Conservation (phyloP, 1,284 basidiomycete genomes). For the Salmacisia buchloeana region DNA sequence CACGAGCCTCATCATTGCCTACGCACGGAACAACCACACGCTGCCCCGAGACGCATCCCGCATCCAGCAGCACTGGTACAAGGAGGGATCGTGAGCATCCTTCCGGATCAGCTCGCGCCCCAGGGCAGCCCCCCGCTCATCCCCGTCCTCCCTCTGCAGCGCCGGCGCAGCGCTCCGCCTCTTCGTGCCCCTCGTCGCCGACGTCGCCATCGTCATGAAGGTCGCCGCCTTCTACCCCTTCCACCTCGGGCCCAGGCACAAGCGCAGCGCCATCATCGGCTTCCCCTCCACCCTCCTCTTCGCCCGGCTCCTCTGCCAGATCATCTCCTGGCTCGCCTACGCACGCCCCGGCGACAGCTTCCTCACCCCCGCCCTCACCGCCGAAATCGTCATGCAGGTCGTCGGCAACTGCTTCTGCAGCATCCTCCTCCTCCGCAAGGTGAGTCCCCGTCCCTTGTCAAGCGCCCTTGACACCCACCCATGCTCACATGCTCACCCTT, state of each 20-base stretch:
- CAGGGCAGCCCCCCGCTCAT: background rate
- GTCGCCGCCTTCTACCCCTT: background rate
- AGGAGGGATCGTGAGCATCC: background rate
- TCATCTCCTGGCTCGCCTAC: background rate
- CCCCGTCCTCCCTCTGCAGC: background rate
- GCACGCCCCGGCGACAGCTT: no score
- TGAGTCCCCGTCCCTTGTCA: background rate
- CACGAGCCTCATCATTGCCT: background rate
- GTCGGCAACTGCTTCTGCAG: background rate
- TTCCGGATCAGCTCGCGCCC: background rate
- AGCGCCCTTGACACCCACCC: no score
- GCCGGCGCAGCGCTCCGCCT: background rate
- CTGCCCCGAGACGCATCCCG: background rate
- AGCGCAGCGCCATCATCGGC: background rate
- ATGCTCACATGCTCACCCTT: background rate
- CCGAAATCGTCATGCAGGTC: background rate
- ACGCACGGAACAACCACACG: background rate
- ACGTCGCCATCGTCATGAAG: constrained; percentile 1
- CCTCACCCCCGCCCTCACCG: background rate
- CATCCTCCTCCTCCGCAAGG: background rate
- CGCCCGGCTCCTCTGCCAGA: background rate
- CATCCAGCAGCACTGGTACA: background rate
- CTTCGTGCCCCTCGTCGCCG: constrained; percentile 3
- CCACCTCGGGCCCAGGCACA: background rate
- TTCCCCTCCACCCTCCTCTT: background rate